Base-by-base conservation (phyloP, 495 filamentous ascomycete genomes). In the Aspergillus saccharolyticus region DNA sequence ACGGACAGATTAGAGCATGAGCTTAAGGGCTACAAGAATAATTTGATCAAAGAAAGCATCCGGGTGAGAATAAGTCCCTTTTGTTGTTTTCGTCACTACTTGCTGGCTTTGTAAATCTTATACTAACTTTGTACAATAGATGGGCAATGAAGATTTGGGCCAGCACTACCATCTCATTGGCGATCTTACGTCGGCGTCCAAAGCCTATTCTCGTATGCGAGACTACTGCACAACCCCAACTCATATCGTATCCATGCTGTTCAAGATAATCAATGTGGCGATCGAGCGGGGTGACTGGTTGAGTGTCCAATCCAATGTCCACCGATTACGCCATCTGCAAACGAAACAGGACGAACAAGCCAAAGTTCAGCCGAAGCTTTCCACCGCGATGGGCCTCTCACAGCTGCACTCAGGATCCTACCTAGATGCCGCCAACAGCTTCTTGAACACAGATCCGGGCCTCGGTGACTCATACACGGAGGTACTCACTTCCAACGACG, bases 11-110 rank as follows among this genome's bases (percentile, higher is more conserved):
- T 97, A 56, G 89, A 96, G 60, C 74, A 80, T 6, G 91, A 97
- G 66, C 73, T 98, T 25, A 89, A 89, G 67, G 89, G 87, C 7
- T 97, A 97, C 74, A 98, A 96, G 71, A 96, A 97, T 64, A 98
- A 97, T 60, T 71, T 97, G 39, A 90, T 98, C 60, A 97, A 97
- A 69, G 94, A 98, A 72, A 97, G 92, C 72, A 96, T 97, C 59
- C 76, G 95, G 65, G 91, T 95, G 79, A 54, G 85, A 61, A 8
- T 28, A n/a, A n/a, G n/a, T n/a, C n/a, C n/a, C n/a, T n/a, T n/a
- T n/a, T n/a, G n/a, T n/a, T n/a, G n/a, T n/a, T n/a, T n/a, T n/a
- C n/a, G n/a, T n/a, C n/a, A n/a, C n/a, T n/a, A n/a, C n/a, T n/a
- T n/a, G n/a, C n/a, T n/a, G n/a, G n/a, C n/a, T n/a, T n/a, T n/a